Percentiles rank a stretch among this genome's conserved stretches.
phyloP scores from a whole-genome alignment of 257 asterid species.

The Solanum clarkiae region DNA sequence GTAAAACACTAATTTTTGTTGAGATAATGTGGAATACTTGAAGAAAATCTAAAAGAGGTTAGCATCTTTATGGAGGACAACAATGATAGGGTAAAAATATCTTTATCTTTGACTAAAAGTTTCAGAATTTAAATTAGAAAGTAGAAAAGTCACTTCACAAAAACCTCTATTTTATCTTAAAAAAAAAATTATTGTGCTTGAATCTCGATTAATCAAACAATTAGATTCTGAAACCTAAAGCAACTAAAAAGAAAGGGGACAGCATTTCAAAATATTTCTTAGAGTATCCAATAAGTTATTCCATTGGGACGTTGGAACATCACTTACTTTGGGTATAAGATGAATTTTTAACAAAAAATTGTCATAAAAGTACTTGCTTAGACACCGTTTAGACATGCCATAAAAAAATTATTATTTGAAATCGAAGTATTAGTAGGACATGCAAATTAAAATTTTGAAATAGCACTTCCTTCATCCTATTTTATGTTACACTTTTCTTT shows the following conservation, averaged over 20 bases:
- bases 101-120: not conserved
- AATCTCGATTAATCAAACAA: not conserved
- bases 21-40: not conserved
- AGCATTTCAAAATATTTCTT: not conserved
- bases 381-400: not conserved
- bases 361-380: not conserved
- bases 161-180: not conserved
- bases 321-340: not conserved
- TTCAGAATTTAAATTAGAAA: not conserved
- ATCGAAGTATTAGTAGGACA: not conserved
- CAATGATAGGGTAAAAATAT: not conserved
- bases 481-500: too few relatives aligned
- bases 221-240: not conserved
- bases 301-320: not conserved
- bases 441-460: not conserved
- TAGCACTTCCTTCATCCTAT: not conserved
- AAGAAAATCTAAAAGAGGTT: not conserved
- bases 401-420: not conserved
- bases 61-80: not conserved
- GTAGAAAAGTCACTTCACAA: not conserved
- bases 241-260: not conserved
- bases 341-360: not conserved
- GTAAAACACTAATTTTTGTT: not conserved
- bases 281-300: not conserved
- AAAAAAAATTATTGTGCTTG: not conserved